These are phyloP conservation scores for Camellia granthamiana DNA, from an alignment of 148 eudicot species.

Conservation along the genomic window DNA sequence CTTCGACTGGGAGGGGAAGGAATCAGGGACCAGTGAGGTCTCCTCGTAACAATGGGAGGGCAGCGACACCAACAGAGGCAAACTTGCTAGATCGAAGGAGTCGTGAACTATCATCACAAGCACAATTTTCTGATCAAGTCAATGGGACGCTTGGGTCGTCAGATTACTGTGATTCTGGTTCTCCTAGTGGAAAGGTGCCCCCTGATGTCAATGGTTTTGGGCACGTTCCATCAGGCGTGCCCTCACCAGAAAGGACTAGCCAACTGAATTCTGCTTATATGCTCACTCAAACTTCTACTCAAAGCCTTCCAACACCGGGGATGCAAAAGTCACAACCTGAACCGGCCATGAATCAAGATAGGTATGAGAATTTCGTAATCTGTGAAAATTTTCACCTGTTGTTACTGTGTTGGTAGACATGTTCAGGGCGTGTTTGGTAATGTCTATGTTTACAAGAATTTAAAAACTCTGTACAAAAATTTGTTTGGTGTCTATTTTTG, in stretches of 20 bases:
- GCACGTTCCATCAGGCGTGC: slow-evolving; percentile 16
- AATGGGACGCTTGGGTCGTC: slow-evolving; percentile 22
- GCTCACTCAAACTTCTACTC: slow-evolving; percentile 12
- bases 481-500: too few species aligned
- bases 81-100: slow-evolving; percentile 16
- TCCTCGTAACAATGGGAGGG: slow-evolving; percentile 52
- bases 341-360: slow-evolving; percentile 25
- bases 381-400: not conserved
- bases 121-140: slow-evolving; percentile 37
- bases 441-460: too few species aligned
- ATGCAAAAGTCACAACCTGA: slow-evolving; percentile 30
- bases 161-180: slow-evolving; percentile 25
- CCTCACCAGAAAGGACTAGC: slow-evolving; percentile 25
- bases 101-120: slow-evolving; percentile 20
- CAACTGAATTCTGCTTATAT: slow-evolving; percentile 26
- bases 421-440: not conserved
- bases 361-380: slow-evolving; percentile 24
- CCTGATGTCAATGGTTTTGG: slow-evolving; percentile 33
- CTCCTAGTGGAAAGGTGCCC: slow-evolving; percentile 39
- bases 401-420: not conserved
- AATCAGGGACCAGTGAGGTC: slow-evolving; percentile 45
- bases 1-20: slow-evolving; percentile 43
- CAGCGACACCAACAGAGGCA: slow-evolving; percentile 29
- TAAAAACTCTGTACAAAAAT: too few species aligned
- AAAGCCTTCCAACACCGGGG: slow-evolving; percentile 3